Evolutionary conservation across 495 filamentous ascomycete species (phyloP).

Genomic region (Penicillium fimorum): DNA sequence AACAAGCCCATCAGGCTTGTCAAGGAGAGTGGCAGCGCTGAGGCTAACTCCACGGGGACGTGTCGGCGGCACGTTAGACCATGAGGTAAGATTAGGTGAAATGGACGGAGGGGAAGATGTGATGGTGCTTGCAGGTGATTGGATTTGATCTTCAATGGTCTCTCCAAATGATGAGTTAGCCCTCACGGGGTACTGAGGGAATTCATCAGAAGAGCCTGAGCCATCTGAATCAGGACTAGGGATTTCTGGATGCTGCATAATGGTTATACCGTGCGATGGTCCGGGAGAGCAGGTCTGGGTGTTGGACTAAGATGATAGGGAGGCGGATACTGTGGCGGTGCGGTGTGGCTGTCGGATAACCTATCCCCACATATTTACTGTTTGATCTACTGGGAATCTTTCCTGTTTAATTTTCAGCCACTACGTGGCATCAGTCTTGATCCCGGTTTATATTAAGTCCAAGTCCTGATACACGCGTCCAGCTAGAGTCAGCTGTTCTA

Average conservation of each 20-base stretch:
- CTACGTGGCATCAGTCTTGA: constrained; percentile 7
- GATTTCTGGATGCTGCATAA: constrained; percentile 58
- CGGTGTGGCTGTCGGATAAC: constrained; percentile 6
- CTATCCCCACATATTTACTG: constrained; percentile 2
- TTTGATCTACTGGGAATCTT: constrained; percentile 7
- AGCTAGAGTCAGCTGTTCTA: neutral
- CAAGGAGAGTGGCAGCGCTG: constrained; percentile 32
- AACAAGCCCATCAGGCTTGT: constrained; percentile 34
- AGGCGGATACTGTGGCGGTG: constrained; percentile 27
- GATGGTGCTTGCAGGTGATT: constrained; percentile 44
- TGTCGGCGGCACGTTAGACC: constrained; percentile 35
- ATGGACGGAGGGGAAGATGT: constrained; percentile 43
- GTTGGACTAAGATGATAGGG: constrained; percentile 25
- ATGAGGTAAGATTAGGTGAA: constrained; percentile 41
- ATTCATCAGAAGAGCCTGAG: constrained; percentile 63
- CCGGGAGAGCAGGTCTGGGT: constrained; percentile 15
- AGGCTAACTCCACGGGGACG: constrained; percentile 45
- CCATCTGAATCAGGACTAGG: constrained; percentile 61
- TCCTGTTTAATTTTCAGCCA: neutral
- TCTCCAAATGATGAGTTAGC: constrained; percentile 42
- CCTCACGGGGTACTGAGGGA: constrained; percentile 44
- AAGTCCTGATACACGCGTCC: neutral
- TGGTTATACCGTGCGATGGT: constrained; percentile 24
- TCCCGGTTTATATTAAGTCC: constrained; percentile 2
- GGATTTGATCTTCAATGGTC: constrained; percentile 36